Evolutionary conservation across 1,284 basidiomycete species (phyloP), one percentile per base, ranked within the genome.

Genomic region (Trametes polyzona): DNA sequence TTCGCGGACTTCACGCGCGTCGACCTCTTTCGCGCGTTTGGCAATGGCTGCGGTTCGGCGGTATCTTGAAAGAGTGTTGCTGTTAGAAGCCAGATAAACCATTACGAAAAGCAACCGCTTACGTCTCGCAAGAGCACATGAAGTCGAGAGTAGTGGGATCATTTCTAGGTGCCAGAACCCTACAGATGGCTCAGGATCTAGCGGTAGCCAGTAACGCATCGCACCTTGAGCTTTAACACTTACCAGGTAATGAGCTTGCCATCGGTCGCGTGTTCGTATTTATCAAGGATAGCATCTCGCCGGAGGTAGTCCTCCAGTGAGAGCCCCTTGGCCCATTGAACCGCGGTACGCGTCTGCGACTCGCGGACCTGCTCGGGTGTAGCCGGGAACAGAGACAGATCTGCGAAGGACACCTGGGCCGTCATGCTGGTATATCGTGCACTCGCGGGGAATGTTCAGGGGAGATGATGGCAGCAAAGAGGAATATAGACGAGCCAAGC

Each of bases 61-160:
- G 59, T 66, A 71, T 37, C 74, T 72, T 57, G 46, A 1, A 14
- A 10, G 21, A 4, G 36, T n/a, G 21, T n/a, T 16, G 27, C 23
- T 16, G 39, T 61, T 30, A 43, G 44, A 35, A 4, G 33, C 14
- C 33, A 19, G 12, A 29, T 19, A 3, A 21, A 16, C 24, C 8
- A 4, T 19, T 17, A 12, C 21, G n/a, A n/a, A n/a, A n/a, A 7
- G 8, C 5, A 9, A 9, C 21, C 12, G 10, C 74, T 58, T 30
- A 80, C 79, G 78, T 78, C 61, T 81, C 78, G 57, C 78, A 79
- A 32, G 76, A 68, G 56, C 76, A 77, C 65, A 71, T 71, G 55
- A 78, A 77, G 49, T 79, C 71, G 3, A 78, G 55, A 1, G 77
- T 76, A 2, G 64, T 63, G 0, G 75, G 69, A 56, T 77, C 65